Base-by-base conservation (phyloP, 2,329 filamentous ascomycete species). In the Passalora sequoiae region DNA sequence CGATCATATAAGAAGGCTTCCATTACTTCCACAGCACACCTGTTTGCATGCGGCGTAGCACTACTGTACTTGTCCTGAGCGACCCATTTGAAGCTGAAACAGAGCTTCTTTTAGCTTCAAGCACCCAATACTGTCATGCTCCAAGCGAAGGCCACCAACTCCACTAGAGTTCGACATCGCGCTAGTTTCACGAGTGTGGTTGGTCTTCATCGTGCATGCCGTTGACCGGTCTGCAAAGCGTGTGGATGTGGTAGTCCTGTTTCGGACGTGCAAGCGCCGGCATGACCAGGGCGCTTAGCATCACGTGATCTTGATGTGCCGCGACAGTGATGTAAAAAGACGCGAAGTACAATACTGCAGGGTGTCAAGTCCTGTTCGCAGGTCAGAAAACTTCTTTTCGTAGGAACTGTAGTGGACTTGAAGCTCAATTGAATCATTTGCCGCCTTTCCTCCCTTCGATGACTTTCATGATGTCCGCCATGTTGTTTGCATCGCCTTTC, bases 401-500 rank as follows among this genome's bases (percentile, higher is more conserved):
- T 4, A 6, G 24, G 16, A 21, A 29, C 13, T 24, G 13, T 35
- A 29, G 9, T 25, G 30, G 38, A 9, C 5, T 22, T 27, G 24
- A 27, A 7, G 12, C 12, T 27, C 24, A 6, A 12, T 12, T 7
- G 24, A 38, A 35, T 61, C 54, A 60, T 54, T 60, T 55, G 43
- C 53, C 53, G 29, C 39, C 51, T 37, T 59, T 60, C 15, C 60
- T 44, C 6, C 60, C 59, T 21, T 62, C 60, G 29, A 63, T 60
- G 13, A 63, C 60, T 19, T 51, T 51, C 55, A 63, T 61, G 22
- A 63, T 59, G 35, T 63, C 60, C 10, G 53, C 54, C 22, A 54
- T 53, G 27, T 55, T 61, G 37, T 60, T 62, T n/a, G 51, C 59
- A 44, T 62, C 58, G 24, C 60, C 62, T 61, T 75, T 76, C 51